Conservation (phyloP, 345 rosid genomes). For the Excoecaria cochinchinensis region DNA sequence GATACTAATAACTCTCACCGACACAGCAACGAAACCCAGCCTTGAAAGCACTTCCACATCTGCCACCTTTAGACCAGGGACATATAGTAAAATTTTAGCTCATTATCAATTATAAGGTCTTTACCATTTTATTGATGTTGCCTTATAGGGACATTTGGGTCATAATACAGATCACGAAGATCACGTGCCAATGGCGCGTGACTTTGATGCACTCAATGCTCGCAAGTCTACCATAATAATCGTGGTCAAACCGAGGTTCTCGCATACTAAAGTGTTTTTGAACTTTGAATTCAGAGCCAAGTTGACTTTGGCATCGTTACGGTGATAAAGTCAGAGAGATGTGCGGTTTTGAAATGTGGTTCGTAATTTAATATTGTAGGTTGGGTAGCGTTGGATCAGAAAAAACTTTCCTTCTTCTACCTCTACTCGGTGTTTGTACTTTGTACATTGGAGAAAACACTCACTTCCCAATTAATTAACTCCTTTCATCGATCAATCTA, state of each 20-base stretch:
- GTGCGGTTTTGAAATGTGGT: neutral
- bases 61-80: neutral
- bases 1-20: slow-evolving; percentile 1
- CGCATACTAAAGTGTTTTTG: slow-evolving; percentile 10
- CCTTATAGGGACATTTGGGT: neutral
- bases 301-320: slow-evolving; percentile 11
- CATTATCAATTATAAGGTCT: neutral
- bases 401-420: neutral
- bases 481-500: neutral
- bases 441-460: neutral
- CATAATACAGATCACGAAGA: neutral
- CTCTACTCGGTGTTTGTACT: neutral
- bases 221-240: slow-evolving; percentile 19
- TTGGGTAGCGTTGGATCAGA: slow-evolving; percentile 14
- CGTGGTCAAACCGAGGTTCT: slow-evolving; percentile 26
- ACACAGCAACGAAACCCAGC: neutral
- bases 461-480: neutral
- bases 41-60: neutral
- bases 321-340: neutral
- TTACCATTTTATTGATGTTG: neutral
- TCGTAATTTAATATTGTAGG: slow-evolving; percentile 24
- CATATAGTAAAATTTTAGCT: neutral
- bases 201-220: neutral
- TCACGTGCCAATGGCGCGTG: slow-evolving; percentile 23
- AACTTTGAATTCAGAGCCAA: slow-evolving; percentile 7